Evolutionary conservation across 768 basidiomycete genomes (phyloP).

Genomic region (Lactarius vividus): DNA sequence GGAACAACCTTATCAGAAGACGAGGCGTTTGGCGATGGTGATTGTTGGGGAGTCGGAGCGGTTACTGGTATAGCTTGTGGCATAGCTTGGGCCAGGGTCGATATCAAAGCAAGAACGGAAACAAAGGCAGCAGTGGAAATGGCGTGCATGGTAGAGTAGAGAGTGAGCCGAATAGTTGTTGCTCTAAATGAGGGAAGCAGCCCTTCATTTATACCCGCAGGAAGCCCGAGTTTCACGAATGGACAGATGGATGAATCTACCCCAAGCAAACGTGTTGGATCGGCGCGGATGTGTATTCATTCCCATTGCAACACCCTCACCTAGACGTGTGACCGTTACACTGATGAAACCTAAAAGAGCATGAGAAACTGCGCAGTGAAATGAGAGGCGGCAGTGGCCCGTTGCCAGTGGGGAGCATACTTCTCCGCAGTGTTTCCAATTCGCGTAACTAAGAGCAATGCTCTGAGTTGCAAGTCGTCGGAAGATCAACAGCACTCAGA

Average conservation of each 20-base stretch:
- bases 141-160: constrained; percentile 3
- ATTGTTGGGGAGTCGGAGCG: too few species aligned
- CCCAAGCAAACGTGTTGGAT: too few species aligned
- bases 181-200: neutral
- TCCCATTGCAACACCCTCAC: too few species aligned
- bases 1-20: neutral
- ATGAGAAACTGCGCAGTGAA: neutral
- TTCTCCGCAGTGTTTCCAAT: neutral
- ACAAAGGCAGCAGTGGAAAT: neutral
- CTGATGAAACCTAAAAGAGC: too few species aligned
- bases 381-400: too few species aligned
- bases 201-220: neutral
- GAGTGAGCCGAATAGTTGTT: neutral
- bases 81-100: constrained; percentile 1
- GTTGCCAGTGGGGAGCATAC: neutral
- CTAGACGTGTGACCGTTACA: too few species aligned
- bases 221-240: too few species aligned
- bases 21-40: neutral
- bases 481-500: neutral
- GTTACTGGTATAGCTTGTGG: too few species aligned
- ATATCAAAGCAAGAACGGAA: constrained; percentile 4
- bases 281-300: too few species aligned
- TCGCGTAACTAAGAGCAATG: neutral
- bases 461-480: neutral
- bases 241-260: too few species aligned